Conservation (phyloP, 73 alveolate species). For the Paramecium pentaurelia region DNA sequence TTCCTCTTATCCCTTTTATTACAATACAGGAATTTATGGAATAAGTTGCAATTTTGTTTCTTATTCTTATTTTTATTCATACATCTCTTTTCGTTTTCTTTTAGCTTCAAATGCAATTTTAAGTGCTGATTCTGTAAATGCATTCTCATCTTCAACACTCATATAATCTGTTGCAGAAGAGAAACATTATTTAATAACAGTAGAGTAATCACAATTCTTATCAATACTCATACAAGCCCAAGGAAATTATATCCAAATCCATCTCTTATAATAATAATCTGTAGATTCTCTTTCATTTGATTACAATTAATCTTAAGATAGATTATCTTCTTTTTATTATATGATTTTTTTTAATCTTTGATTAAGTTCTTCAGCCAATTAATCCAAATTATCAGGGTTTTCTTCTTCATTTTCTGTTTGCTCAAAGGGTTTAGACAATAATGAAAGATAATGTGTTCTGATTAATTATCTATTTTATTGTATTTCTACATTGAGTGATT, state of each 20-base stretch:
- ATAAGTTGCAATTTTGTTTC: not conserved
- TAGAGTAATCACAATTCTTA: conserved; percentile 57
- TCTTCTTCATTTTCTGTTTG: conserved; percentile 28
- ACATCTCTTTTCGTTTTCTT: conserved; percentile 55
- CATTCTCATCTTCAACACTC: conserved; percentile 73
- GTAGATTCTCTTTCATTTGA: conserved; percentile 43
- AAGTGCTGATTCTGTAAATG: conserved; percentile 64
- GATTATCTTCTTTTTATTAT: not conserved
- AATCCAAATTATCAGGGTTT: not conserved
- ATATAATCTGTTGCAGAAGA: conserved; percentile 66
- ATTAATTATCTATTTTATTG: conserved; percentile 27
- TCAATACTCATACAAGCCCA: conserved; percentile 70
- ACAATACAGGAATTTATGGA: not conserved
- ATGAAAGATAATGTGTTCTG: conserved; percentile 17
- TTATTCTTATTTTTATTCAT: not conserved
- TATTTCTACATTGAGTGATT: conserved; percentile 54
- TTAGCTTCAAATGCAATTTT: conserved; percentile 71
- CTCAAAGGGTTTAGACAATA: not conserved
- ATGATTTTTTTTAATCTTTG: not conserved
- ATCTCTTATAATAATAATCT: conserved; percentile 73
- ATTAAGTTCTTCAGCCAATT: not conserved
- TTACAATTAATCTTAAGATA: not conserved
- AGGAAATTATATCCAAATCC: conserved; percentile 80
- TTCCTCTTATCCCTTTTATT: not conserved
- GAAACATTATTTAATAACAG: conserved; percentile 56